Conservation (phyloP, 1,284 basidiomycete species). For the Coniferiporia sulphurascens region DNA sequence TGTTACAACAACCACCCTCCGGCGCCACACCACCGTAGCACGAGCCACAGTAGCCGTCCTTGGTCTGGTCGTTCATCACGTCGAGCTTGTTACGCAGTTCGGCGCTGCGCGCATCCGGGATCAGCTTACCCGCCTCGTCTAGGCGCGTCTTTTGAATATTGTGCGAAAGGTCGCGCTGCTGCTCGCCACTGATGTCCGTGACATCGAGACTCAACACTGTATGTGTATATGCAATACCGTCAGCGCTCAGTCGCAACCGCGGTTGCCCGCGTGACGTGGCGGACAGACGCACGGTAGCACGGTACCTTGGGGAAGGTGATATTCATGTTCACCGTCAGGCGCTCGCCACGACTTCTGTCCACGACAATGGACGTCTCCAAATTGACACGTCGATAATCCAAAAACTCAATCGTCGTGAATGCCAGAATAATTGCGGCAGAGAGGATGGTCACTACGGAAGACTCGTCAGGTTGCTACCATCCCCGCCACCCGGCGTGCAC, state of each 20-base stretch:
- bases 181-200: constrained; percentile 97
- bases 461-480: not conserved
- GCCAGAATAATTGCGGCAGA: constrained; percentile 89
- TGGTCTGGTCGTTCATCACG: constrained; percentile 60
- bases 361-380: constrained; percentile 89
- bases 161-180: constrained; percentile 86
- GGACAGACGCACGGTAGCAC: constrained; percentile 77
- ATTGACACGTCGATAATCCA: constrained; percentile 88
- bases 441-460: constrained; percentile 78
- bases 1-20: constrained; percentile 87
- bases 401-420: constrained; percentile 89
- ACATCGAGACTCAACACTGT: constrained; percentile 91
- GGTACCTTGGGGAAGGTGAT: constrained; percentile 96
- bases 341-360: constrained; percentile 92
- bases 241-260: not conserved
- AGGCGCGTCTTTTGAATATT: constrained; percentile 86
- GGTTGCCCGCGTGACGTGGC: not conserved
- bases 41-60: constrained; percentile 84
- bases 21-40: constrained; percentile 92
- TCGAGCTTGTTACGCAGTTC: constrained; percentile 85
- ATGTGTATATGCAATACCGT: not conserved
- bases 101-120: constrained; percentile 53
- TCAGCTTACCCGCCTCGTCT: constrained; percentile 50
- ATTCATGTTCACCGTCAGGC: constrained; percentile 88
- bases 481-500: not conserved